phyloP scores from a whole-genome alignment of 2,329 filamentous ascomycete species.

The Aschersonia sp. region DNA sequence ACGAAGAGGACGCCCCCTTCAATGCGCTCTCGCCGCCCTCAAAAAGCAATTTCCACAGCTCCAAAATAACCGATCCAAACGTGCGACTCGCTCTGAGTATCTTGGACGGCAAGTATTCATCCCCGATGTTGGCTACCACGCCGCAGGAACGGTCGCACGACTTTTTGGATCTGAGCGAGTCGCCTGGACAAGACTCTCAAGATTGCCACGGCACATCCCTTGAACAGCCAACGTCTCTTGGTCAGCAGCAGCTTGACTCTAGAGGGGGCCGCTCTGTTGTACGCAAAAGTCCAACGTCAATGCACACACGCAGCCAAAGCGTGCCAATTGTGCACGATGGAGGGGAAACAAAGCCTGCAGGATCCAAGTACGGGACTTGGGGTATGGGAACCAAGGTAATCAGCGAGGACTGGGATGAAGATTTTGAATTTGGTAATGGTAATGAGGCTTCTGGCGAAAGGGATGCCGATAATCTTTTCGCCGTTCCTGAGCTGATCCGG shows the following conservation, averaged over 20 bases:
- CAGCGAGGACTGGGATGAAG: slow-evolving; percentile 81
- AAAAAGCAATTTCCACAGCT: slow-evolving; percentile 34
- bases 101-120: slow-evolving; percentile 29
- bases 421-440: slow-evolving; percentile 59
- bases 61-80: slow-evolving; percentile 36
- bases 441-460: slow-evolving; percentile 22
- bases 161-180: too few relatives aligned
- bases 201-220: too few relatives aligned
- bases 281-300: slow-evolving; percentile 52
- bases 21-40: slow-evolving; percentile 45
- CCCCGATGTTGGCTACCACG: too few relatives aligned
- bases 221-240: slow-evolving; percentile 39
- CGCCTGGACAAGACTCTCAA: too few relatives aligned
- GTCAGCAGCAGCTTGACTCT: slow-evolving; percentile 52
- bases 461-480: slow-evolving; percentile 17
- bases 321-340: slow-evolving; percentile 58
- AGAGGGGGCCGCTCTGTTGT: slow-evolving; percentile 54
- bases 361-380: slow-evolving; percentile 68
- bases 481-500: slow-evolving; percentile 60
- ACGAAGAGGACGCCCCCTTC: slow-evolving; percentile 35
- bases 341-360: slow-evolving; percentile 38
- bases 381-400: slow-evolving; percentile 64
- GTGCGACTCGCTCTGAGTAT: slow-evolving; percentile 38
- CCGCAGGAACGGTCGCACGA: too few relatives aligned
- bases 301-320: slow-evolving; percentile 68